These are phyloP conservation scores for Candolleomyces eurysporus DNA, from an alignment of 768 basidiomycete species.

Conservation along the genomic window DNA sequence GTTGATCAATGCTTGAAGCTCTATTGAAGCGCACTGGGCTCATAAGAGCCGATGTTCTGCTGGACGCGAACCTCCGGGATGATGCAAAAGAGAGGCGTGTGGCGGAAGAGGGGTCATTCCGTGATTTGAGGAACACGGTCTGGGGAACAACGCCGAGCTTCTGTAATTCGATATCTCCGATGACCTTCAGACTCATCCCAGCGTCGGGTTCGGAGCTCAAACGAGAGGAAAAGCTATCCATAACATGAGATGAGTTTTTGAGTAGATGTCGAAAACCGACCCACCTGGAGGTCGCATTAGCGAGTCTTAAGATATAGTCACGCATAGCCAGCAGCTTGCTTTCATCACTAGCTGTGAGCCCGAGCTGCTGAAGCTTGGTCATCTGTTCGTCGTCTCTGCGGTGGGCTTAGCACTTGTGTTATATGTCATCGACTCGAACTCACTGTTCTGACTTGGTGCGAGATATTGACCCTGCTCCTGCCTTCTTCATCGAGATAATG, in stretches of 20 bases:
- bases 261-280: constrained; percentile 8
- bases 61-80: constrained; percentile 37
- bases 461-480: constrained; percentile 33
- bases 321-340: constrained; percentile 83
- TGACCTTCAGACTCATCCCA: constrained; percentile 60
- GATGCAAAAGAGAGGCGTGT: constrained; percentile 37
- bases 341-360: constrained; percentile 82
- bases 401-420: constrained; percentile 3
- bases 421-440: constrained; percentile 21
- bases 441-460: constrained; percentile 77
- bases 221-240: constrained; percentile 63
- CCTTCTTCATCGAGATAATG: constrained; percentile 61
- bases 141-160: constrained; percentile 89
- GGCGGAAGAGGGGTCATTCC: constrained; percentile 43
- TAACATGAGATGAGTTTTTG: not conserved
- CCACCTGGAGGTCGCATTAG: constrained; percentile 75
- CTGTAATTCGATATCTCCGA: constrained; percentile 73
- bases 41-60: constrained; percentile 28
- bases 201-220: constrained; percentile 60
- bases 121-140: constrained; percentile 69
- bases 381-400: constrained; percentile 76
- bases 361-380: constrained; percentile 78
- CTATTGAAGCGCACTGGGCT: constrained; percentile 52
- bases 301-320: constrained; percentile 84
- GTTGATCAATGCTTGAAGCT: constrained; percentile 46